Conservation (phyloP, 2,329 filamentous ascomycete species). For the Apiospora marii region DNA sequence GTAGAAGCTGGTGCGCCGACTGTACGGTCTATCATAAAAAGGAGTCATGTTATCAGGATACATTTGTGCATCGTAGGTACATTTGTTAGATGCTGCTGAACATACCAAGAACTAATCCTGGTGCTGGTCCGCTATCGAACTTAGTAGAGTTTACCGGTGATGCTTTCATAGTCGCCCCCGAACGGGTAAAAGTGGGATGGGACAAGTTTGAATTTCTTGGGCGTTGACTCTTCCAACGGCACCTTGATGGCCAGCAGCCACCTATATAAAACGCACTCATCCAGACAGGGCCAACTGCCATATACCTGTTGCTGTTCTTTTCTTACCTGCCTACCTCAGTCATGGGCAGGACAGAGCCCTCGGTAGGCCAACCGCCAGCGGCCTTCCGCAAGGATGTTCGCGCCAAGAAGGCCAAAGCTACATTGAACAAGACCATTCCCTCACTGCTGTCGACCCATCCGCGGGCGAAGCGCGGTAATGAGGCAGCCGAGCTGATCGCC, state of each 20-base stretch:
- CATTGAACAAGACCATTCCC: conserved; percentile 67
- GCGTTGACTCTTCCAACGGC: background rate
- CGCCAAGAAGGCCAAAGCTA: conserved; percentile 62
- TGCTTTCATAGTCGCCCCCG: background rate
- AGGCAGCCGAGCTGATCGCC: conserved; percentile 57
- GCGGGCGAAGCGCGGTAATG: conserved; percentile 62
- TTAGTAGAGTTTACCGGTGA: background rate
- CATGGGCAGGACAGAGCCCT: conserved; percentile 44
- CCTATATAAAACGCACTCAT: background rate
- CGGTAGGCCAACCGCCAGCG: conserved; percentile 38
- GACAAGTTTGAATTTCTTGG: background rate
- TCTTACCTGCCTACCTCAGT: background rate
- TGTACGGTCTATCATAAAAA: too few species aligned
- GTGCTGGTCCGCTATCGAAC: too few species aligned
- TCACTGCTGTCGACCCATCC: conserved; percentile 60
- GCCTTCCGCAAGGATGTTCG: conserved; percentile 46
- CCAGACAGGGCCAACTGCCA: background rate
- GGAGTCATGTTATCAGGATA: too few species aligned
- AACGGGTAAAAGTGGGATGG: background rate
- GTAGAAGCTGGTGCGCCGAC: too few species aligned
- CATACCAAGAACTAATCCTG: too few species aligned
- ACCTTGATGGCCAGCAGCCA: conserved; percentile 4
- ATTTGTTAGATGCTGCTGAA: too few species aligned
- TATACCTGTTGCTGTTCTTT: background rate
- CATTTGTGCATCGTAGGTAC: too few species aligned